These are phyloP conservation scores for Nakazawaea populi DNA, from an alignment of 805 yeast genomes.

Conservation along the genomic window DNA sequence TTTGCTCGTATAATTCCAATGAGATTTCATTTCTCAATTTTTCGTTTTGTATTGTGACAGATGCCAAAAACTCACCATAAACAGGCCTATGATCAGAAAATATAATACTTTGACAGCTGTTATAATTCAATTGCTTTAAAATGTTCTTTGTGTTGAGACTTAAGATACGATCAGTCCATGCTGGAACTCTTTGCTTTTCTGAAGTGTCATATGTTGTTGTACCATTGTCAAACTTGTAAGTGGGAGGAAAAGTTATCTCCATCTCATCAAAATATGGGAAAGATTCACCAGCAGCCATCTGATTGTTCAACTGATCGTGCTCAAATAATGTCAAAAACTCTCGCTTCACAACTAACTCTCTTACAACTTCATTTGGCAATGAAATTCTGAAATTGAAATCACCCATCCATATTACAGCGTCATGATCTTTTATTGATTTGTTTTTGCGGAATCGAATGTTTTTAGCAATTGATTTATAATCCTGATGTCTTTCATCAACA, in stretches of 20 bases:
- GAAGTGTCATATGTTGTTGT: slow-evolving; percentile 78
- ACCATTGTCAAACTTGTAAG: slow-evolving; percentile 88
- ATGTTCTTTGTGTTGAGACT: slow-evolving; percentile 48
- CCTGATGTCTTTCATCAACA: slow-evolving; percentile 78
- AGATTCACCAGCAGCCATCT: slow-evolving; percentile 66
- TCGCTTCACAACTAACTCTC: slow-evolving; percentile 42
- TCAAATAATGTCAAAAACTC: slow-evolving; percentile 48
- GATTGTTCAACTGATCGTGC: slow-evolving; percentile 73
- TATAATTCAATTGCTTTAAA: slow-evolving; percentile 55
- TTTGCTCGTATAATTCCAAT: slow-evolving; percentile 47
- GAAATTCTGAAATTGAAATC: slow-evolving; percentile 84
- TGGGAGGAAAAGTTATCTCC: slow-evolving; percentile 75
- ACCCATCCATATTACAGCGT: slow-evolving; percentile 88
- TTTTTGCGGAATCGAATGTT: slow-evolving; percentile 80
- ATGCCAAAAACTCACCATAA: slow-evolving; percentile 60
- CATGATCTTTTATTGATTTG: slow-evolving; percentile 73
- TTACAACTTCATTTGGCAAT: slow-evolving; percentile 67
- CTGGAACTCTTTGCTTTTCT: slow-evolving; percentile 88
- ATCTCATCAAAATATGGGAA: slow-evolving; percentile 75
- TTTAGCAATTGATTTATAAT: slow-evolving; percentile 66
- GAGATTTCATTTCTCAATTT: slow-evolving; percentile 41
- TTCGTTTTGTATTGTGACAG: slow-evolving; percentile 62
- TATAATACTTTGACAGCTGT: slow-evolving; percentile 45
- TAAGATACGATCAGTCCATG: slow-evolving; percentile 93
- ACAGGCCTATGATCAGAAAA: slow-evolving; percentile 94